phyloP scores from a whole-genome alignment of 148 eudicot species.

The Chenopodium formosanum region DNA sequence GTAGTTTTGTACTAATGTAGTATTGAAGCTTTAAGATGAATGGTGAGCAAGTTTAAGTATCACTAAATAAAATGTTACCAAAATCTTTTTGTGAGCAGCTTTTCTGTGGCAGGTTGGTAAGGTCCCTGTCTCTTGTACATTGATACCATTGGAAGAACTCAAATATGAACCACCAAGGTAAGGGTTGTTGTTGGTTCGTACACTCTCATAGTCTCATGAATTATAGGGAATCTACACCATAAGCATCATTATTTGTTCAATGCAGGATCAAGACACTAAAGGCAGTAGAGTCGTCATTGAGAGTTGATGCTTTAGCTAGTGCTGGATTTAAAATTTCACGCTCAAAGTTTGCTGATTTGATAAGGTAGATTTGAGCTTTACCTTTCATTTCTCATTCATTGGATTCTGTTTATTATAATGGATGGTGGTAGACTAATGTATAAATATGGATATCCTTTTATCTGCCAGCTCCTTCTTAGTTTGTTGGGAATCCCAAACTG shows the following conservation, averaged over 20 bases:
- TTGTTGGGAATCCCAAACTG: background rate
- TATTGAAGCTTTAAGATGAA: slow-evolving; percentile 3
- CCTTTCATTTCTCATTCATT: background rate
- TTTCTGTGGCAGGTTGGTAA: slow-evolving; percentile 68
- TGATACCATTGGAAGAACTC: slow-evolving; percentile 70
- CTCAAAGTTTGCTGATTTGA: slow-evolving; percentile 71
- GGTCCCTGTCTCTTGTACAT: slow-evolving; percentile 71
- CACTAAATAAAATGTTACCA: background rate
- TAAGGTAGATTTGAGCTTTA: slow-evolving; percentile 46
- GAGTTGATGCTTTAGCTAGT: slow-evolving; percentile 90
- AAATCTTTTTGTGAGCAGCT: slow-evolving; percentile 13
- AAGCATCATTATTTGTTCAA: slow-evolving; percentile 15
- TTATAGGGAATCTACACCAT: background rate
- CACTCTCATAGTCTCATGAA: background rate
- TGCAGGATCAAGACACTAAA: slow-evolving; percentile 70
- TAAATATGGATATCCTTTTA: background rate
- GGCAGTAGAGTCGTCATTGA: slow-evolving; percentile 78
- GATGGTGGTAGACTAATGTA: background rate
- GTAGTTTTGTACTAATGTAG: background rate
- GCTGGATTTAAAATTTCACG: slow-evolving; percentile 93
- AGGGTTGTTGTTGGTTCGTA: background rate
- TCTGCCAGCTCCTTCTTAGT: background rate
- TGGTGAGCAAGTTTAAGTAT: slow-evolving; percentile 1
- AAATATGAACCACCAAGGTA: slow-evolving; percentile 90
- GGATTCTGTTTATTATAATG: background rate